phyloP scores from a whole-genome alignment of 805 yeast species.

The Martiniozyma abietophila region DNA sequence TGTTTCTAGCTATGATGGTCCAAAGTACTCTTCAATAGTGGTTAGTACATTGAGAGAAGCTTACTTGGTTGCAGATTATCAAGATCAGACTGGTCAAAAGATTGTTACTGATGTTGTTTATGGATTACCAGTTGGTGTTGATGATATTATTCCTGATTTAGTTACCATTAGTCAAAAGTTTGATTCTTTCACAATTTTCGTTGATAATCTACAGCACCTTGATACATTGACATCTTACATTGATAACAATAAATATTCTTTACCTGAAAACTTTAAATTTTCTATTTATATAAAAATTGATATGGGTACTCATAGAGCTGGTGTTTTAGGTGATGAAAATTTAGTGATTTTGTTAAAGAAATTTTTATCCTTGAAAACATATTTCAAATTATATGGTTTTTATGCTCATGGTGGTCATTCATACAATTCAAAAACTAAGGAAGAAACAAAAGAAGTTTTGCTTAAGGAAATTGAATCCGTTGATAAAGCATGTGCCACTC shows the following conservation, averaged over 20 bases:
- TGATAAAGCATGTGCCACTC: conserved; percentile 39
- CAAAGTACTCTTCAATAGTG: conserved; percentile 31
- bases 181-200: conserved; percentile 37
- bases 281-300: conserved; percentile 59
- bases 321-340: conserved; percentile 23
- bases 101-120: conserved; percentile 38
- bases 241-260: conserved; percentile 5
- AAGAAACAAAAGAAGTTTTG: conserved; percentile 39
- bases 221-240: conserved; percentile 34
- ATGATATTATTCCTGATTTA: conserved; percentile 40
- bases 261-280: conserved; percentile 33
- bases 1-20: conserved; percentile 29
- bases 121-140: conserved; percentile 46
- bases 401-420: conserved; percentile 80
- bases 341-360: conserved; percentile 12
- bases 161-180: conserved; percentile 33
- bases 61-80: conserved; percentile 29
- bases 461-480: conserved; percentile 51
- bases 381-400: conserved; percentile 50
- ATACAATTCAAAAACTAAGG: conserved; percentile 37
- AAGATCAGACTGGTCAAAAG: conserved; percentile 7
- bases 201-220: conserved; percentile 54
- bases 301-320: conserved; percentile 68
- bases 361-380: conserved; percentile 21
- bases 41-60: conserved; percentile 68